Evolutionary conservation across 23 red algal genomes (phyloP).

Genomic region (Gracilaria caudata): DNA sequence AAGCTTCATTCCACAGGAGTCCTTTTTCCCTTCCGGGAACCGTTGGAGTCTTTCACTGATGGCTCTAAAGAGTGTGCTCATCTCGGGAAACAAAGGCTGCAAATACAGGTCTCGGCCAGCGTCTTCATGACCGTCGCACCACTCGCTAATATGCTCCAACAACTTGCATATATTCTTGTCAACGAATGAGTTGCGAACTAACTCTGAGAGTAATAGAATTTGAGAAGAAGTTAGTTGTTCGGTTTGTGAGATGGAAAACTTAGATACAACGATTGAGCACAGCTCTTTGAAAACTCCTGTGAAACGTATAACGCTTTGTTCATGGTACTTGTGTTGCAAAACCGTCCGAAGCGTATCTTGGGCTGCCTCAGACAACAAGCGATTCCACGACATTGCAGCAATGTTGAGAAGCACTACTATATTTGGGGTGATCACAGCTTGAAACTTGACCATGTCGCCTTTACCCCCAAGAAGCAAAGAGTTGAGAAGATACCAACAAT

Average conservation of each 20-base stretch:
- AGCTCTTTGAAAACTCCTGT: background rate
- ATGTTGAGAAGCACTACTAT: slow-evolving; percentile 4
- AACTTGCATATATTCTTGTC: background rate
- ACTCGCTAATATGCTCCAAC: background rate
- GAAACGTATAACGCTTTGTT: background rate
- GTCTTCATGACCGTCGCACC: slow-evolving; percentile 9
- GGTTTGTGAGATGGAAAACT: background rate
- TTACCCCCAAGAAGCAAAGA: slow-evolving; percentile 21
- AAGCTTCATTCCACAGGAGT: no score
- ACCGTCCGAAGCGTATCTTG: background rate
- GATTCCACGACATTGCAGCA: slow-evolving; percentile 11
- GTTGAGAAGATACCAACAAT: slow-evolving; percentile 7
- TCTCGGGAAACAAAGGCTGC: slow-evolving; percentile 1
- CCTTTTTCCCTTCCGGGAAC: background rate
- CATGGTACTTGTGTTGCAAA: background rate
- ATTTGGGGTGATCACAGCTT: background rate
- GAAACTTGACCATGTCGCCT: slow-evolving; percentile 7
- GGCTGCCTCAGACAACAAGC: background rate
- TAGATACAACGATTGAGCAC: background rate
- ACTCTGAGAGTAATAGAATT: slow-evolving; percentile 3
- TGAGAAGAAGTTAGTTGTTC: background rate
- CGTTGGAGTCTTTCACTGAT: background rate
- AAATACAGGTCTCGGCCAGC: background rate
- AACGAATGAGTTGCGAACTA: slow-evolving; percentile 10
- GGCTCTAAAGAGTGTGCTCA: background rate